These are phyloP conservation scores for Pythium brachiatum DNA, from an alignment of 352 stramenopile genomes.

Conservation along the genomic window DNA sequence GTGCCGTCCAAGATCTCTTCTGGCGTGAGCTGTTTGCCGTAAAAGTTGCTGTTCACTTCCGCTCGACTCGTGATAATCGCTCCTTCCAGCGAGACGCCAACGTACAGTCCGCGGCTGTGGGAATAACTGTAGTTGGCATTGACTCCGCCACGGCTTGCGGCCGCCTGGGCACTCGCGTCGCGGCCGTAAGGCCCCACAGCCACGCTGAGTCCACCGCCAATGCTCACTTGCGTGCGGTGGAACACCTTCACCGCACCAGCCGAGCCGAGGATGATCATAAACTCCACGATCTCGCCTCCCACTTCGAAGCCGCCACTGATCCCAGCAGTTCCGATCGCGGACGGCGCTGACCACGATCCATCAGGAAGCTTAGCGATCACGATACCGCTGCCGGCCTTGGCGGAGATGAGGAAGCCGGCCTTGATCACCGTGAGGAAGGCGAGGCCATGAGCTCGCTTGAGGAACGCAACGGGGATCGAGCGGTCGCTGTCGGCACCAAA, in stretches of 20 bases:
- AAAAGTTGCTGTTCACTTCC: conserved; percentile 96
- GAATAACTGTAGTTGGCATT: conserved; percentile 94
- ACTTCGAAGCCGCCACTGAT: conserved; percentile 85
- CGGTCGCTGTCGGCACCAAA: conserved; percentile 71
- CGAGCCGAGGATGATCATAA: conserved; percentile 94
- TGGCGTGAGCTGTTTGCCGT: conserved; percentile 82
- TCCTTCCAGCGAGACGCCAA: conserved; percentile 92
- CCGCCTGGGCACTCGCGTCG: conserved; percentile 77
- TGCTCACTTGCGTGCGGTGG: conserved; percentile 84
- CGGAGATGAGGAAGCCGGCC: conserved; percentile 78
- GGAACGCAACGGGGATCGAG: conserved; percentile 74
- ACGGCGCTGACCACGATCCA: conserved; percentile 90
- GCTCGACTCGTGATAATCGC: conserved; percentile 87
- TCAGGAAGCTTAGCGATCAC: conserved; percentile 89
- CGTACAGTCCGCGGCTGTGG: conserved; percentile 91
- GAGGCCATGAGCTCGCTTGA: conserved; percentile 78
- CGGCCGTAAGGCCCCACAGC: conserved; percentile 89
- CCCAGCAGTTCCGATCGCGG: conserved; percentile 90
- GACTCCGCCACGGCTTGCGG: conserved; percentile 64
- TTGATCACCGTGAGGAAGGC: conserved; percentile 87
- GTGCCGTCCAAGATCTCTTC: conserved; percentile 70
- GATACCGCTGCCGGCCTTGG: conserved; percentile 81
- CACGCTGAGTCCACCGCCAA: conserved; percentile 91
- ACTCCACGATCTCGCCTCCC: conserved; percentile 92
- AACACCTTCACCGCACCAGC: conserved; percentile 91